Base-by-base conservation (phyloP, 2,329 filamentous ascomycete genomes). In the Pleochaeta shiraiana region DNA sequence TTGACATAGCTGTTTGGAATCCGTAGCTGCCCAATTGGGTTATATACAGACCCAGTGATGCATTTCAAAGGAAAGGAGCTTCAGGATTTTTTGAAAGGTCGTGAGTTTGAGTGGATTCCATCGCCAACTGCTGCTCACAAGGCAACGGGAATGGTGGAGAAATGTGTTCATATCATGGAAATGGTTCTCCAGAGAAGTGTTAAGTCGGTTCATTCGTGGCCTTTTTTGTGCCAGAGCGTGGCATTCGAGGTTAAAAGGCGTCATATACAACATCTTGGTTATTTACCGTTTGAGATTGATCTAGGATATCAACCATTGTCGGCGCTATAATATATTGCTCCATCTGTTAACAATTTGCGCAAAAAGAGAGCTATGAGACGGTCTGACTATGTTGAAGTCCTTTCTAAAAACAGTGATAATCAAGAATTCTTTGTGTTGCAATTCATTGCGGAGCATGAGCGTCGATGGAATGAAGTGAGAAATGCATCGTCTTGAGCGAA, bases 151-250 rank as follows among this genome's bases (percentile, higher is more conserved):
- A 65, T 65, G 19, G 21, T 45, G 14, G 64, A 65, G 24, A 65
- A 65, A 50, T 59, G 28, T 59, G n/a, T 59, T 16, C 28, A 59
- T 59, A 59, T 59, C 11, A 59, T 59, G 53, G 53, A 59, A 33
- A 59, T 59, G 9, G 28, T 59, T 59, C 28, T 59, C 9, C 30
- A 59, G 24, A 59, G 30, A 33, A 31, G 53, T 30, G 16, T 33
- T 5, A 31, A 31, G 53, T 59, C 53, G 3, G 53, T 59, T 3
- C 53, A 59, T 59, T 33, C 53, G 31, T 59, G 53, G 28, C 53
- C 53, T 14, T 59, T 59, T 59, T 59, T 59, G 31, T 59, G 24
- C 30, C 28, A 33, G 24, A 21, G 14, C 12, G 28, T 59, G 19
- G 53, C 24, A 16, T 33, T 31, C 19, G 53, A 59, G 12, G 53